Base-by-base conservation (phyloP, 208 protist genomes). In the Giardia muris region DNA sequence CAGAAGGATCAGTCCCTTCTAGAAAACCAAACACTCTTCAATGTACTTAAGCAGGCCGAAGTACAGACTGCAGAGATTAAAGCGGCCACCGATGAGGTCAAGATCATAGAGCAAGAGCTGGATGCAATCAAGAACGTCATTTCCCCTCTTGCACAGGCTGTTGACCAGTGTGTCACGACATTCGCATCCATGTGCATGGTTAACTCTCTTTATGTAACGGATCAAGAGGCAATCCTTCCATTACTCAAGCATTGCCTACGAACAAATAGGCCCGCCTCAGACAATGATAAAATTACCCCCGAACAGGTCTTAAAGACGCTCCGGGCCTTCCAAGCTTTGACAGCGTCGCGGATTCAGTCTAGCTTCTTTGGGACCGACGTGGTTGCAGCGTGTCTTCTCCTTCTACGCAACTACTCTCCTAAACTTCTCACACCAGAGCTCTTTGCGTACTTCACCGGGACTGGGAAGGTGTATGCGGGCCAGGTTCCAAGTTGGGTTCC, bases 171-270 rank as follows among this genome's bases (percentile, higher is more conserved):
- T 47, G 1, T 47, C 4, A 2, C 1, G 2, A 45, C 87, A 47
- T 47, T 90, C 1, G n/a, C n/a, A 43, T 47, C 10, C 46, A 48
- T 90, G n/a, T 10, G n/a, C 0, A 0, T 39, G 10, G 42, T 47
- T 30, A 90, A 90, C n/a, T n/a, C 4, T 47, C n/a, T 90, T 1
- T 90, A 90, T 47, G n/a, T 90, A 4, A 10, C 2, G 1, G 87
- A 90, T 47, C 42, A 90, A 2, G 46, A 22, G 46, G n/a, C 87
- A 2, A 47, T 90, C 2, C 46, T 90, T 44, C 87, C 87, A 46
- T 1, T 90, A 10, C 45, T 90, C 4, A 90, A 4, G 43, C 0
- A 90, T 43, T 0, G n/a, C 2, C 48, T 90, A 89, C 4, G 19
- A 89, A 46, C 4, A 30, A 3, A 47, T 47, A 90, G 48, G 10